phyloP scores from a whole-genome alignment of 169 alveolate species.

The Plasmodium knowlesi region DNA sequence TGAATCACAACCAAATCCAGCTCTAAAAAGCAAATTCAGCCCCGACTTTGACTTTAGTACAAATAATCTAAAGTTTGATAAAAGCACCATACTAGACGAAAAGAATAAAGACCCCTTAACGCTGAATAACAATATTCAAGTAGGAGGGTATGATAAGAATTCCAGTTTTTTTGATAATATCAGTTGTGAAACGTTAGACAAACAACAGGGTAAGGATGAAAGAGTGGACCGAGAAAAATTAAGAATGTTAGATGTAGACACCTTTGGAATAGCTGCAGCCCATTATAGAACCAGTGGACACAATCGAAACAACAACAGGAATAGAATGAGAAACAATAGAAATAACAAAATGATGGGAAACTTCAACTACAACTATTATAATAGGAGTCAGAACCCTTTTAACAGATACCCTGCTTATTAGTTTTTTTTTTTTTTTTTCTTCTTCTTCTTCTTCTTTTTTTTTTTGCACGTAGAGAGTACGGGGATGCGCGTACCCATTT shows the following conservation, averaged over 20 bases:
- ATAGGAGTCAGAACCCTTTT: conserved; percentile 63
- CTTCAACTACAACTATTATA: conserved; percentile 54
- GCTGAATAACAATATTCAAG: conserved; percentile 26
- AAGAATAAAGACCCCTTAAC: conserved; percentile 19
- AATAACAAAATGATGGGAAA: conserved; percentile 41
- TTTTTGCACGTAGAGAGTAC: neutral
- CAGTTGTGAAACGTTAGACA: conserved; percentile 72
- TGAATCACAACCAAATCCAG: conserved; percentile 73
- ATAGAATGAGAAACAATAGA: conserved; percentile 32
- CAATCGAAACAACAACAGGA: conserved; percentile 74
- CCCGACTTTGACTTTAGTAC: conserved; percentile 74
- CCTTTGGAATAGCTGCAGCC: conserved; percentile 84
- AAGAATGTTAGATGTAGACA: conserved; percentile 84
- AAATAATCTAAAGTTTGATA: conserved; percentile 55
- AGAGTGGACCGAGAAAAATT: conserved; percentile 82
- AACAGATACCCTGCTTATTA: conserved; percentile 69
- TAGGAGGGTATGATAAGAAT: conserved; percentile 83
- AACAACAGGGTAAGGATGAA: conserved; percentile 74
- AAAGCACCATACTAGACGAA: conserved; percentile 63
- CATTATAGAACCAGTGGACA: conserved; percentile 75
- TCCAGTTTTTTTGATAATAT: conserved; percentile 85
- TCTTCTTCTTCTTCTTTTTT: too few species aligned
- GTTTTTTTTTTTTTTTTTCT: neutral
- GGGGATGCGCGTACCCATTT: neutral
- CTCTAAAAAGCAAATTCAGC: conserved; percentile 58